Evolutionary conservation across 2,329 filamentous ascomycete genomes (phyloP), one percentile per base, ranked within the genome.

Genomic region (Ceratocystis lukuohia): DNA sequence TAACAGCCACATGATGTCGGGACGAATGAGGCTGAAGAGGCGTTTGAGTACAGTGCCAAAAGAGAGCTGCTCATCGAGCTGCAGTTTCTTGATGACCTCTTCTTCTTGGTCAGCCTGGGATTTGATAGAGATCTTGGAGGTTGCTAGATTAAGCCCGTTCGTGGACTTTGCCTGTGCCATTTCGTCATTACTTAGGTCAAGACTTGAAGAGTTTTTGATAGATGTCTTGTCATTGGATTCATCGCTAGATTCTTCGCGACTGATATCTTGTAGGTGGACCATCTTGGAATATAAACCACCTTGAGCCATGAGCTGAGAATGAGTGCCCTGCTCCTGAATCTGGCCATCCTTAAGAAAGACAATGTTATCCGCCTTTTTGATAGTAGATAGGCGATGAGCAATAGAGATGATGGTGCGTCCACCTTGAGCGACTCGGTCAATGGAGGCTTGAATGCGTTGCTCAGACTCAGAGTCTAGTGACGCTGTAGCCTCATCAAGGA

Each of bases 341-440:
- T 78, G 73, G 0, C 87, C 86, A 65, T 80, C 76, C 15, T 82
- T 78, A 72, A 88, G 78, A 20, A 89, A 86, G 22, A 88, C 77
- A 67, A 89, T 88, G 68, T 84, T 82, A 70, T 89, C 84, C 0
- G 86, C 86, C 65, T 84, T 80, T 70, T 80, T 81, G 69, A 86
- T 83, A 0, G 84, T 86, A 0, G 81, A 83, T 1, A 86, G 74
- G 1, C 84, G 77, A 72, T 86, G 84, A 0, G 86, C 85, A 69
- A 89, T 86, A 17, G 84, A 79, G 65, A 89, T 83, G 0, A 86
- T 84, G 0, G 86, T 88, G 28, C 86, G 78, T 7, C 56, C 56
- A 64, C 80, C 79, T 65, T 78, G 76, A 1, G 77, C 71, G 69
- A 81, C 74, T 65, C 73, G 70, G 70, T 79, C 76, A 17, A 84